Evolutionary conservation across 225 moss, liverwort and hornwort genomes (phyloP), one percentile per base, ranked within the genome.

Genomic region (Thuidium tamariscinum): DNA sequence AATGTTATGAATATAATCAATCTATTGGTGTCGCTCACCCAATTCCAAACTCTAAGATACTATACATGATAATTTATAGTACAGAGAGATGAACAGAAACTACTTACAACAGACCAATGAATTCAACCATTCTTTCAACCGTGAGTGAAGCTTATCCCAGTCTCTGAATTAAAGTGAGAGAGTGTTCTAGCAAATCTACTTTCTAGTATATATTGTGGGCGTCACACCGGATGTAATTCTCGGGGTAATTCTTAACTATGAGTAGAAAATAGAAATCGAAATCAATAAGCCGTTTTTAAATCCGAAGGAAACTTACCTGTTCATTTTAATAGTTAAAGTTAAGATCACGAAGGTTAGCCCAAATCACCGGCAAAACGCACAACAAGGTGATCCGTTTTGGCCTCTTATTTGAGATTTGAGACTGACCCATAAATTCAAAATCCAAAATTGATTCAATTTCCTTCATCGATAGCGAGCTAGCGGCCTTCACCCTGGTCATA

Each of bases 141-240:
- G 54, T 74, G 83, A 93, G 73, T 91, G 9, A 21, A 52, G 52
- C 4, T 8, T 86, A 87, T 94, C 95, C 97, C 95, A 94, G 55
- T 92, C 90, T 68, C 91, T 19, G 19, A 7, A n/a, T n/a, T n/a
- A n/a, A 20, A 74, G 34, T 21, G 11, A 1, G 32, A 30, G 10
- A 18, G 7, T 48, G 18, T 18, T 19, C 19, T 7, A 72, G 18
- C 3, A 6, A 29, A 18, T 29, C 44, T 44, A 46, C 18, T 48
- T 30, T 46, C 46, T 18, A 46, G 17, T 17, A 44, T 29, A 6
- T 10, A 10, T 11, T 49, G 74, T 12, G 20, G 32, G 32, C 4
- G 20, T 74, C 49, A 32, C 12, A 1, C 34, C 4, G 1, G 8
- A 51, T 13, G 20, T 27, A 16, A 9, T 27, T 27, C 42, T 42